Conservation (phyloP, 306 rosid species). For the Pyrus betulifolia region DNA sequence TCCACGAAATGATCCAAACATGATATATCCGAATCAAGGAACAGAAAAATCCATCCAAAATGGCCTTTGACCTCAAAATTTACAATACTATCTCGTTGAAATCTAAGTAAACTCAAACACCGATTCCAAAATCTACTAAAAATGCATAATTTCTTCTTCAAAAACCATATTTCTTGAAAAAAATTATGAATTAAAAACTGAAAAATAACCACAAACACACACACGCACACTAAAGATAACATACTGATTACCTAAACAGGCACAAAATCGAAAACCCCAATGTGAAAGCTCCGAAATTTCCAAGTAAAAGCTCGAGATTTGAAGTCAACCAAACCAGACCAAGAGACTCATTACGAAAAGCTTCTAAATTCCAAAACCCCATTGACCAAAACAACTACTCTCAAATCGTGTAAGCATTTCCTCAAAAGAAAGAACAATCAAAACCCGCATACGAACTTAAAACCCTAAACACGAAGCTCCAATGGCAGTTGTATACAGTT, state of each 20-base stretch:
- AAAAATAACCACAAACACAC: not conserved
- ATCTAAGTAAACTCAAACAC: not conserved
- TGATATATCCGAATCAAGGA: not conserved
- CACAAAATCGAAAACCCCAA: slow-evolving; percentile 10
- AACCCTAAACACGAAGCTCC: slow-evolving; percentile 19
- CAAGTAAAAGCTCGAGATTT: slow-evolving; percentile 24
- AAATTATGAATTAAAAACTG: not conserved
- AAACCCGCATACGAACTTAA: slow-evolving; percentile 13
- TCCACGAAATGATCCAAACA: not conserved
- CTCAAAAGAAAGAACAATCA: not conserved
- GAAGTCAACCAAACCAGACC: slow-evolving; percentile 55
- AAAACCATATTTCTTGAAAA: not conserved
- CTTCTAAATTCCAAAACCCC: slow-evolving; percentile 11
- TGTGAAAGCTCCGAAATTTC: slow-evolving; percentile 13
- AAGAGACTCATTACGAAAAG: slow-evolving; percentile 12
- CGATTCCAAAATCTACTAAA: not conserved
- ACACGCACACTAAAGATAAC: slow-evolving; percentile 2
- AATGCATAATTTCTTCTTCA: not conserved
- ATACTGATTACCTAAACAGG: not conserved
- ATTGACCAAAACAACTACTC: not conserved
- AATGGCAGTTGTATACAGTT: slow-evolving; percentile 13
- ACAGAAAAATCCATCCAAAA: not conserved
- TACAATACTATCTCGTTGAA: not conserved
- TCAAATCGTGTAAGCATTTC: not conserved
- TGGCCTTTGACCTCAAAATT: not conserved